These are phyloP conservation scores for Thermothelomyces thermophilus DNA, from an alignment of 2,329 filamentous ascomycete genomes.

Conservation along the genomic window DNA sequence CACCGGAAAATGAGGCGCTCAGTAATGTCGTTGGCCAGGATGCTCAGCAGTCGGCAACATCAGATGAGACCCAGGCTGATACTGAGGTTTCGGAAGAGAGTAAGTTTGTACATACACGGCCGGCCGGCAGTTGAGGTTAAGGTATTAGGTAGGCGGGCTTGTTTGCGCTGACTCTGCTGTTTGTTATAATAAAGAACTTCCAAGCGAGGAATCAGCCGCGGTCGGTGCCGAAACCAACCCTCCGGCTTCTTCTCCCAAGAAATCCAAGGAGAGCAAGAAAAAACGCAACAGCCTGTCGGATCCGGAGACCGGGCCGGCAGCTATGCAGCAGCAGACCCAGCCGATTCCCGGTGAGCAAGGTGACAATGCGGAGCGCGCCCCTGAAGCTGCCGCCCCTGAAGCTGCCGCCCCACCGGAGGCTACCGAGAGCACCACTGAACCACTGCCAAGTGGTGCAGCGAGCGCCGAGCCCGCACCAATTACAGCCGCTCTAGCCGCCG, in stretches of 20 bases:
- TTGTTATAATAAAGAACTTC: neutral
- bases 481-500: slow-evolving; percentile 7
- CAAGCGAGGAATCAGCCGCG: neutral
- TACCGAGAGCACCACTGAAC: slow-evolving; percentile 19
- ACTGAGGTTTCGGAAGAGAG: slow-evolving; percentile 1
- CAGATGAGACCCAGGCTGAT: neutral
- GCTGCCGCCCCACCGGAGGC: slow-evolving; percentile 13
- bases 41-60: neutral
- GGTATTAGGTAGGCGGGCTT: too few relatives aligned
- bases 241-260: slow-evolving; percentile 7
- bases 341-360: slow-evolving; percentile 8
- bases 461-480: slow-evolving; percentile 18
- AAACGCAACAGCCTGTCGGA: slow-evolving; percentile 12
- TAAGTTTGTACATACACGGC: slow-evolving; percentile 3
- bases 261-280: slow-evolving; percentile 16
- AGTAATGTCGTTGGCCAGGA: neutral
- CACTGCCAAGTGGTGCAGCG: slow-evolving; percentile 21
- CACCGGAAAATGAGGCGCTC: neutral
- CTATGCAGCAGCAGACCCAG: slow-evolving; percentile 8
- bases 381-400: neutral
- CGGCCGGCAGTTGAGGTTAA: too few relatives aligned
- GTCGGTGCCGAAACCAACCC: neutral
- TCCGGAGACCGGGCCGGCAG: slow-evolving; percentile 6
- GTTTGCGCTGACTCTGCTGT: too few relatives aligned
- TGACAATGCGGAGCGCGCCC: neutral